Percentiles rank a stretch among this genome's conserved stretches.
These are phyloP conservation scores for Leccinum subgranulosum DNA, from an alignment of 768 basidiomycete genomes.

Conservation along the genomic window DNA sequence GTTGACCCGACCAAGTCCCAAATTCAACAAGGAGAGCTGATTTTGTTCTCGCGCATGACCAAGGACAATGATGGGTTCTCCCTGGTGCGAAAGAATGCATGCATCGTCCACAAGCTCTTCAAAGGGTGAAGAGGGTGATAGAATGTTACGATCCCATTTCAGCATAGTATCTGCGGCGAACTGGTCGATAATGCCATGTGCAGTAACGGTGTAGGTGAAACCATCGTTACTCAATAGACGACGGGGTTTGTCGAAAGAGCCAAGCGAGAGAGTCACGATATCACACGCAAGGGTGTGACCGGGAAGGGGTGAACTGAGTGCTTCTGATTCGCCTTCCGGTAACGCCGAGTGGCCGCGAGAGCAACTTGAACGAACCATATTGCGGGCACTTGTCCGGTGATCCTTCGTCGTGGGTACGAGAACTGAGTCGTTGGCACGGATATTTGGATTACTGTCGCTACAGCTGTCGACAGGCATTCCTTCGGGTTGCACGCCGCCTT, in stretches of 20 bases:
- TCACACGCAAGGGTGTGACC: background rate
- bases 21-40: conserved; percentile 29
- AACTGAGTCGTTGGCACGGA: background rate
- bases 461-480: background rate
- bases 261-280: conserved; percentile 17
- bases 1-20: conserved; percentile 24
- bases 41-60: conserved; percentile 38
- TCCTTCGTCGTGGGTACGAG: background rate
- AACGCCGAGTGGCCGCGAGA: background rate
- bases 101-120: conserved; percentile 42
- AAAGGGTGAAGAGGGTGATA: conserved; percentile 17
- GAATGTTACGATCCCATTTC: conserved; percentile 16
- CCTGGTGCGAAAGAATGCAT: conserved; percentile 32
- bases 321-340: background rate
- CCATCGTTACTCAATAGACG: conserved; percentile 29
- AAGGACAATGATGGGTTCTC: conserved; percentile 30
- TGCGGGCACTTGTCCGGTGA: background rate
- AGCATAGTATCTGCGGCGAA: conserved; percentile 19
- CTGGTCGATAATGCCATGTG: conserved; percentile 37
- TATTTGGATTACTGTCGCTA: background rate
- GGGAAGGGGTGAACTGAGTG: background rate
- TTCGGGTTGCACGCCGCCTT: background rate
- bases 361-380: background rate
- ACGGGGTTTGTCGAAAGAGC: conserved; percentile 39
- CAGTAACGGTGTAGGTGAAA: conserved; percentile 33